Percentiles rank a stretch among this genome's conserved stretches.
phyloP scores from a whole-genome alignment of 2,329 filamentous ascomycete genomes.

The Emericellopsis atlantica region DNA sequence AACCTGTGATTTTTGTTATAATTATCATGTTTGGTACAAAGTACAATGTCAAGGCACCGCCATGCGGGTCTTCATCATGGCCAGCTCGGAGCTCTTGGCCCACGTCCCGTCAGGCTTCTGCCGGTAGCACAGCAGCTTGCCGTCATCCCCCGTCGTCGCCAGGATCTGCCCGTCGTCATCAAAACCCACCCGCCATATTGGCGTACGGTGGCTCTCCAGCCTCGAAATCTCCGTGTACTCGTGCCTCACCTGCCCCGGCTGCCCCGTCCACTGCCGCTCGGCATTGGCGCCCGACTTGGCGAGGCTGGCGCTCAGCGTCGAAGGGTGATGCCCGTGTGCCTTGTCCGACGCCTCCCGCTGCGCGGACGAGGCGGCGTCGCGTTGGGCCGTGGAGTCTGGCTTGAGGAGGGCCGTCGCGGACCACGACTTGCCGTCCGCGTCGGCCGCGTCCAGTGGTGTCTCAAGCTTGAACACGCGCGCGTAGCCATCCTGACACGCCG shows the following conservation, averaged over 20 bases:
- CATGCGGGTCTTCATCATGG: conserved; percentile 44
- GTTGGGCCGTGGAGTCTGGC: conserved; percentile 11
- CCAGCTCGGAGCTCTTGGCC: conserved; percentile 48
- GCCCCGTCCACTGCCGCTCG: conserved; percentile 39
- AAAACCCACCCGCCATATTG: conserved; percentile 66
- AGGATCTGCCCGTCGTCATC: conserved; percentile 59
- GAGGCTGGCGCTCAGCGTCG: conserved; percentile 38
- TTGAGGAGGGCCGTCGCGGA: conserved; percentile 25
- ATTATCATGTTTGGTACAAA: neutral
- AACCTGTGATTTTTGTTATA: neutral
- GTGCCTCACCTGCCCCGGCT: conserved; percentile 56
- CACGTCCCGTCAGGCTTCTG: conserved; percentile 44
- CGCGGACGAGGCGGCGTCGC: conserved; percentile 3
- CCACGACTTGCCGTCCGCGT: conserved; percentile 36
- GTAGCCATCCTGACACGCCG: conserved; percentile 83
- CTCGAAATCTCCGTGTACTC: conserved; percentile 49
- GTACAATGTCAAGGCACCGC: conserved; percentile 21
- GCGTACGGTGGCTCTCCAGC: conserved; percentile 54
- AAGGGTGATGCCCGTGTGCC: conserved; percentile 22
- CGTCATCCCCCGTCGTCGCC: conserved; percentile 66
- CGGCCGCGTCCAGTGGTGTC: conserved; percentile 36
- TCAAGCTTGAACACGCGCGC: conserved; percentile 79
- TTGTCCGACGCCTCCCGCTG: conserved; percentile 7
- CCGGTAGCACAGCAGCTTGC: conserved; percentile 48
- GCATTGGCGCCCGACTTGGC: conserved; percentile 32